Percentiles rank a stretch among this genome's conserved stretches.
Conservation (phyloP, 2,329 filamentous ascomycete species). For the Xylaria sp. region DNA sequence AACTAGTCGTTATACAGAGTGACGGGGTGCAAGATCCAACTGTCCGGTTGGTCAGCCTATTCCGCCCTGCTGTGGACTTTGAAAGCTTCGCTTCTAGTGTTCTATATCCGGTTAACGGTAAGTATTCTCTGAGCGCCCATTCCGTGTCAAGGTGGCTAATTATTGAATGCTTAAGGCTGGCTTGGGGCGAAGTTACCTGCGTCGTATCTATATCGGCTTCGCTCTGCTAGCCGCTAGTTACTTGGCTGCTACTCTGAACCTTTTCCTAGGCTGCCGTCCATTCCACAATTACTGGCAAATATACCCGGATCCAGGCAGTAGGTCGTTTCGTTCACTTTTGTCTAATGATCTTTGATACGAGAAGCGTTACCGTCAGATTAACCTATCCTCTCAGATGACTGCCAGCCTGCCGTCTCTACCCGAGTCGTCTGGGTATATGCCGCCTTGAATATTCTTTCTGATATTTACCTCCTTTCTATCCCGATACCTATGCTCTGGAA, state of each 20-base stretch:
- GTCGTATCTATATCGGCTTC: conserved; percentile 53
- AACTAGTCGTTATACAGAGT: conserved; percentile 41
- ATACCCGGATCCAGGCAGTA: conserved; percentile 56
- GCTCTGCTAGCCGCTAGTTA: conserved; percentile 51
- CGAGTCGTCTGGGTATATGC: conserved; percentile 55
- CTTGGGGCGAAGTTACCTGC: conserved; percentile 46
- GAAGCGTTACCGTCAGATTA: neutral
- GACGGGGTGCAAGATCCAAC: conserved; percentile 57
- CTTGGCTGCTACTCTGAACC: conserved; percentile 51
- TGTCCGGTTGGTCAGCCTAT: conserved; percentile 60
- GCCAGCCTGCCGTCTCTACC: conserved; percentile 53
- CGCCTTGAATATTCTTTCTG: conserved; percentile 58
- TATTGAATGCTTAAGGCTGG: conserved; percentile 40
- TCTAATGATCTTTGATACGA: neutral
- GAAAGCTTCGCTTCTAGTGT: conserved; percentile 58
- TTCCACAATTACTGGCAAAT: conserved; percentile 60
- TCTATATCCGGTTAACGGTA: conserved; percentile 57
- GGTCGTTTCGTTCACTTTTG: conserved; percentile 29
- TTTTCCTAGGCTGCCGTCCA: conserved; percentile 54
- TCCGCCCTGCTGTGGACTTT: conserved; percentile 56
- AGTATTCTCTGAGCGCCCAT: neutral
- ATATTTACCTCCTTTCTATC: conserved; percentile 63
- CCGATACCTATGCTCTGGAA: conserved; percentile 58
- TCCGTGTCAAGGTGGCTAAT: neutral
- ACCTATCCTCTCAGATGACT: conserved; percentile 43